Conservation (phyloP, 129 eudicot species). For the Saussurea involucrata region DNA sequence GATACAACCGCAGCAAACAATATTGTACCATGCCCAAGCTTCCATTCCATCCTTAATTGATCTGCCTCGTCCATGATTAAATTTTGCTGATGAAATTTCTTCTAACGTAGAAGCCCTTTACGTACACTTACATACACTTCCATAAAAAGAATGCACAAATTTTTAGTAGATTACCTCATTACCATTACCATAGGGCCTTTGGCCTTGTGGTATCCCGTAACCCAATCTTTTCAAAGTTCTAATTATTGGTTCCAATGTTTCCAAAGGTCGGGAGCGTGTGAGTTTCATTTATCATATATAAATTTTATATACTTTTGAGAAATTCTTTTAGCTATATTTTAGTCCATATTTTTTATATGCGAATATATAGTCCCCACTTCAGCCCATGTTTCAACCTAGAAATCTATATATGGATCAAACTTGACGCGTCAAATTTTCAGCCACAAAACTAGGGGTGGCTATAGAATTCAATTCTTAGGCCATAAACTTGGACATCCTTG, state of each 20-base stretch:
- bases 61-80: not conserved
- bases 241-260: not conserved
- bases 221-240: not conserved
- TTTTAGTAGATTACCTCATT: no score
- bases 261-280: no score
- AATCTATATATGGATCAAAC: not conserved
- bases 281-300: no score
- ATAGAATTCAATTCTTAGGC: not conserved
- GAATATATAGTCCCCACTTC: no score
- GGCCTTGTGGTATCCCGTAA: not conserved
- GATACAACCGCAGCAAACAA: not conserved
- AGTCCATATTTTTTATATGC: not conserved
- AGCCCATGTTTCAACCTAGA: not conserved
- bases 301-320: no score
- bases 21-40: not conserved
- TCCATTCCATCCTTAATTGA: not conserved
- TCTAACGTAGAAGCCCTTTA: not conserved
- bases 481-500: constrained; percentile 7
- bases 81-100: not conserved
- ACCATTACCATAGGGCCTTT: not conserved
- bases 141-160: not conserved
- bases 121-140: not conserved
- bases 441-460: constrained; percentile 15
- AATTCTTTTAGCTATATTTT: no score
- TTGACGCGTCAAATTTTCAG: not conserved